Percentiles rank a stretch among this genome's conserved stretches.
These are phyloP conservation scores for Solanum pinnatisectum DNA, from an alignment of 257 asterid genomes.

Conservation along the genomic window DNA sequence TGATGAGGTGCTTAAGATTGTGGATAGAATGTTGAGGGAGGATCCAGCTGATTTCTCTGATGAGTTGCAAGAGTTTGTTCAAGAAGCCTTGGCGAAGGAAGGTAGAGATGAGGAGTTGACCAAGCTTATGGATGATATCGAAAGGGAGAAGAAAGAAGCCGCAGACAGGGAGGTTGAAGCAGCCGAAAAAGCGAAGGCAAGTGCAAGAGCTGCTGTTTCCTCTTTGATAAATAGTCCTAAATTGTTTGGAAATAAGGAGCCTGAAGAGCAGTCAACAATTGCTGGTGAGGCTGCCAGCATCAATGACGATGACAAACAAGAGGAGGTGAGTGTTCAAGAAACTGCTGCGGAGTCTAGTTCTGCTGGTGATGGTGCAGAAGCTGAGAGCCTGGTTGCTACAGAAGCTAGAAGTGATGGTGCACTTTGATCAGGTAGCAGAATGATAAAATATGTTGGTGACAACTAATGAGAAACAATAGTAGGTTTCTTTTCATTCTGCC, in stretches of 20 bases:
- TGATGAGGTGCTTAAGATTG: slow-evolving; percentile 61
- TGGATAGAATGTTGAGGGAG: slow-evolving; percentile 68
- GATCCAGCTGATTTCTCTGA: slow-evolving; percentile 72
- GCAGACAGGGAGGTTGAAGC: slow-evolving; percentile 74
- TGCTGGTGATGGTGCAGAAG: slow-evolving; percentile 8
- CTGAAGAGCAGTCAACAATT: slow-evolving; percentile 18
- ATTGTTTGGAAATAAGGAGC: slow-evolving; percentile 42
- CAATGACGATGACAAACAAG: slow-evolving; percentile 1
- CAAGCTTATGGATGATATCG: slow-evolving; percentile 50
- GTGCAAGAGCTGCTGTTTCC: slow-evolving; percentile 57
- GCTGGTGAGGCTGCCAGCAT: slow-evolving; percentile 5
- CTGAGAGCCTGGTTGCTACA: background rate
- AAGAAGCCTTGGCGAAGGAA: slow-evolving; percentile 53
- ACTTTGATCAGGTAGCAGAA: background rate
- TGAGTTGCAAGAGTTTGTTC: slow-evolving; percentile 65
- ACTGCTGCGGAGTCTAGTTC: slow-evolving; percentile 6
- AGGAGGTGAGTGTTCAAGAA: slow-evolving; percentile 18
- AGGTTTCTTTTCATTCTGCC: background rate
- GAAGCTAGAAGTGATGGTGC: slow-evolving; percentile 20
- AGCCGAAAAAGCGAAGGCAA: slow-evolving; percentile 67
- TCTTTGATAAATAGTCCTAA: slow-evolving; percentile 56
- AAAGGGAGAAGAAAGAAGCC: slow-evolving; percentile 63
- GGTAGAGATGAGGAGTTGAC: slow-evolving; percentile 74
- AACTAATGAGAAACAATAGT: background rate
- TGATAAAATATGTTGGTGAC: background rate